Evolutionary conservation across 257 asterid species (phyloP).

Genomic region (Solanum ossicruentum): DNA sequence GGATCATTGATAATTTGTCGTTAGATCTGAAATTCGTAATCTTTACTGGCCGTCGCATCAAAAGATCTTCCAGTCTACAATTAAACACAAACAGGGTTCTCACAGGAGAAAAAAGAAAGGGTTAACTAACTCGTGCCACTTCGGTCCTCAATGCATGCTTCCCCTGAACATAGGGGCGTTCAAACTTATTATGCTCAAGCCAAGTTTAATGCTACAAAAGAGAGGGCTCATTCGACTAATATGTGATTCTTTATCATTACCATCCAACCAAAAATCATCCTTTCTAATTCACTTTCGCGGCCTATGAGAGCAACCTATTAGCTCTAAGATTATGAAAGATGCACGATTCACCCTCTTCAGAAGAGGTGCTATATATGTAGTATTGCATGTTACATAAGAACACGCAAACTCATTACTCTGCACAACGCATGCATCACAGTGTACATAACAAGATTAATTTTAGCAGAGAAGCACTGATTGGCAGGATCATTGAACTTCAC

Average conservation of each 20-base stretch:
- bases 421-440: not conserved
- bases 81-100: not conserved
- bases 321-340: not conserved
- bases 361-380: not conserved
- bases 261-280: not conserved
- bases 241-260: not conserved
- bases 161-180: not conserved
- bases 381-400: not conserved
- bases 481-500: not conserved
- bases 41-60: not conserved
- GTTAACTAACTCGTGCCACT: not conserved
- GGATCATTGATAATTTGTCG: not conserved
- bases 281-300: not conserved
- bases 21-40: not conserved
- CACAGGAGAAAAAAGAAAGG: not conserved
- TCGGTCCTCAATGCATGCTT: not conserved
- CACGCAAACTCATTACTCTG: not conserved
- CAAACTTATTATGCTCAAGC: not conserved
- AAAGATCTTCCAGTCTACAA: too few species aligned
- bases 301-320: too few species aligned
- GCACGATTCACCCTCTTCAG: not conserved
- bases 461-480: not conserved
- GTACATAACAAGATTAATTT: not conserved
- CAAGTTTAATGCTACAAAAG: not conserved
- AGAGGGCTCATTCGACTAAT: not conserved